These are phyloP conservation scores for Isoetes taiwanensis DNA, from an alignment of 75 land plant species.

Conservation along the genomic window DNA sequence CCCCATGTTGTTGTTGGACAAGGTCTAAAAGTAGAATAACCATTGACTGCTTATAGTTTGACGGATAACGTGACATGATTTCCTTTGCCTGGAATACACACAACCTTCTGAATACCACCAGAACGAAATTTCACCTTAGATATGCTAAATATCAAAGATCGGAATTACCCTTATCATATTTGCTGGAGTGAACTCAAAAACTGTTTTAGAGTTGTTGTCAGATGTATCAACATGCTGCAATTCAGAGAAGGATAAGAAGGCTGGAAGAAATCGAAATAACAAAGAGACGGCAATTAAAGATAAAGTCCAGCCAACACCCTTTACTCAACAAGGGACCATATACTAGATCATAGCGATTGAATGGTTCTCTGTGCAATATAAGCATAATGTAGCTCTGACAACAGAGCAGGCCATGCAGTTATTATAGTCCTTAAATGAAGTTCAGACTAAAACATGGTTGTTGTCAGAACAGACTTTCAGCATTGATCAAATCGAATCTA, in stretches of 20 bases:
- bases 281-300: no score
- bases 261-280: no score
- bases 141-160: neutral
- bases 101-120: neutral
- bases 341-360: no score
- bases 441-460: no score
- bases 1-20: conserved; percentile 97
- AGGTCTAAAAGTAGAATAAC: conserved; percentile 87
- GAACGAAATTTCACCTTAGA: neutral
- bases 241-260: conserved; percentile 1
- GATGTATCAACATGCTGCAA: conserved; percentile 71
- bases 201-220: conserved; percentile 68
- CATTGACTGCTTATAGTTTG: conserved; percentile 93
- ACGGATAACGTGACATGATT: conserved; percentile 88
- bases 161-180: conserved; percentile 64
- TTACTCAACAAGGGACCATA: no score
- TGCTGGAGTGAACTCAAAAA: conserved; percentile 60
- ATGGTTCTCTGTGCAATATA: no score
- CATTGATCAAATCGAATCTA: no score
- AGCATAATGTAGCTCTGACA: no score
- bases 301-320: no score
- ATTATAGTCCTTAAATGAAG: no score
- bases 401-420: no score
- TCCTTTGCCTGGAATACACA: conserved; percentile 49
- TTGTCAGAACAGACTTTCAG: no score